Conservation (phyloP, 2,329 filamentous ascomycete species). For the Dryadomyces quercus-mongolicae region DNA sequence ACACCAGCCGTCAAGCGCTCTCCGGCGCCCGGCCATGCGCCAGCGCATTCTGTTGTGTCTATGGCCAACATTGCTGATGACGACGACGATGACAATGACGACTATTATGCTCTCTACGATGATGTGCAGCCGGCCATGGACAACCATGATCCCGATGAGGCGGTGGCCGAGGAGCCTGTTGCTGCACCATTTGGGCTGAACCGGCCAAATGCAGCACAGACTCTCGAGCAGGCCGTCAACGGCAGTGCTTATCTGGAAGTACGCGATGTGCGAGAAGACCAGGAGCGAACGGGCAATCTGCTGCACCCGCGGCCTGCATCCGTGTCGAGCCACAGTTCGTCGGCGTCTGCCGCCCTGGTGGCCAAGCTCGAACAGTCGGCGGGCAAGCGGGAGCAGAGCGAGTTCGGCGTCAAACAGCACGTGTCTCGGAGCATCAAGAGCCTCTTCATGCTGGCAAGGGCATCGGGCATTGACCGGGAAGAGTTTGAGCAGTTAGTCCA, state of each 20-base stretch:
- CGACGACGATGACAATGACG: constrained; percentile 40
- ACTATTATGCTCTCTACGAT: constrained; percentile 68
- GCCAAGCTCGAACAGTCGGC: constrained; percentile 48
- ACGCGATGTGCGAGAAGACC: constrained; percentile 16
- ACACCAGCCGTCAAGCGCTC: constrained; percentile 52
- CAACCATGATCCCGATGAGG: constrained; percentile 67
- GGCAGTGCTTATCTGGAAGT: constrained; percentile 31
- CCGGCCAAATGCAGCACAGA: constrained; percentile 9
- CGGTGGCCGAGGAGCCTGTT: constrained; percentile 23
- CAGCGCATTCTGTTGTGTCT: constrained; percentile 9
- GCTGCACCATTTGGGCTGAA: constrained; percentile 13
- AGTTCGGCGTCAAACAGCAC: constrained; percentile 68
- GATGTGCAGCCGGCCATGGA: constrained; percentile 72
- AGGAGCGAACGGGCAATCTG: constrained; percentile 24
- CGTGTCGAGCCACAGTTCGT: constrained; percentile 44
- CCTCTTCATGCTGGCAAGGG: constrained; percentile 56
- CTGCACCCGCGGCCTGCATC: constrained; percentile 47
- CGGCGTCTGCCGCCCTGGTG: constrained; percentile 39
- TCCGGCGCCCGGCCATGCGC: constrained; percentile 29
- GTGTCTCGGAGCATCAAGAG: constrained; percentile 68
- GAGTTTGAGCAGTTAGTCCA: constrained; percentile 65
- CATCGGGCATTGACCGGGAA: constrained; percentile 58
- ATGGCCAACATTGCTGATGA: constrained; percentile 7
- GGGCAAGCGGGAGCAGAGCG: constrained; percentile 46
- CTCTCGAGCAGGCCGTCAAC: constrained; percentile 16